Conservation (phyloP, 2,329 filamentous ascomycete species). For the Trichoderma brevicompactum region DNA sequence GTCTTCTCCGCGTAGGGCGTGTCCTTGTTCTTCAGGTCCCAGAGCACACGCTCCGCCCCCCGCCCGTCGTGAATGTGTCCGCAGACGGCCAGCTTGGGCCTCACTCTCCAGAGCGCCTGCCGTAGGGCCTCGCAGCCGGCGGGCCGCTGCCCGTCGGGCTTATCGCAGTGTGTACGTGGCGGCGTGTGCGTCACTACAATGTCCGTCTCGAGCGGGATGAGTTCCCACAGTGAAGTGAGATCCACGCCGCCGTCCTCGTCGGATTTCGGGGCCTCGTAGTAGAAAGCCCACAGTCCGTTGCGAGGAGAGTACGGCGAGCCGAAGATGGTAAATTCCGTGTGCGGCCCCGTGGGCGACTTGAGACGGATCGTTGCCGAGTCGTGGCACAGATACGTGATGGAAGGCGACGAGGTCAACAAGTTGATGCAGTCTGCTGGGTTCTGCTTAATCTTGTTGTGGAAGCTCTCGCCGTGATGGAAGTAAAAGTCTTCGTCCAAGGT, state of each 20-base stretch:
- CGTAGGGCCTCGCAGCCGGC: slow-evolving; percentile 66
- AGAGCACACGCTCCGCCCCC: slow-evolving; percentile 65
- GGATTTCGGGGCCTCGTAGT: slow-evolving; percentile 52
- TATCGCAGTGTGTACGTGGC: slow-evolving; percentile 63
- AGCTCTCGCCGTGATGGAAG: slow-evolving; percentile 53
- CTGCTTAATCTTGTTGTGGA: slow-evolving; percentile 62
- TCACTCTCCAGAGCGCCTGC: slow-evolving; percentile 60
- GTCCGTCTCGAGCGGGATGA: slow-evolving; percentile 64
- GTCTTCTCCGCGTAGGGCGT: slow-evolving; percentile 51
- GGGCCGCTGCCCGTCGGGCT: slow-evolving; percentile 43
- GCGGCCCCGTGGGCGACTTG: slow-evolving; percentile 57
- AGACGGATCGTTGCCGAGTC: slow-evolving; percentile 58
- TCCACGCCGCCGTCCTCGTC: slow-evolving; percentile 29
- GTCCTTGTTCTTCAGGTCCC: slow-evolving; percentile 54
- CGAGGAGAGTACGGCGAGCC: slow-evolving; percentile 70
- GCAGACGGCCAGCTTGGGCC: slow-evolving; percentile 68
- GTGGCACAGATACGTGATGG: slow-evolving; percentile 69
- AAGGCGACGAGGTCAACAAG: slow-evolving; percentile 57
- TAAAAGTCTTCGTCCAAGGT: slow-evolving; percentile 70
- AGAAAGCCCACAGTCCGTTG: slow-evolving; percentile 67
- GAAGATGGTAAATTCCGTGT: slow-evolving; percentile 67
- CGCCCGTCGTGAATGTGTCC: slow-evolving; percentile 74
- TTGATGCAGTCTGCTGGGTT: slow-evolving; percentile 57
- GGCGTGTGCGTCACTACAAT: slow-evolving; percentile 75
- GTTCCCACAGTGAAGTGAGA: slow-evolving; percentile 58